These are phyloP conservation scores for Moesziomyces antarcticus DNA, from an alignment of 1,284 basidiomycete genomes.

Conservation along the genomic window DNA sequence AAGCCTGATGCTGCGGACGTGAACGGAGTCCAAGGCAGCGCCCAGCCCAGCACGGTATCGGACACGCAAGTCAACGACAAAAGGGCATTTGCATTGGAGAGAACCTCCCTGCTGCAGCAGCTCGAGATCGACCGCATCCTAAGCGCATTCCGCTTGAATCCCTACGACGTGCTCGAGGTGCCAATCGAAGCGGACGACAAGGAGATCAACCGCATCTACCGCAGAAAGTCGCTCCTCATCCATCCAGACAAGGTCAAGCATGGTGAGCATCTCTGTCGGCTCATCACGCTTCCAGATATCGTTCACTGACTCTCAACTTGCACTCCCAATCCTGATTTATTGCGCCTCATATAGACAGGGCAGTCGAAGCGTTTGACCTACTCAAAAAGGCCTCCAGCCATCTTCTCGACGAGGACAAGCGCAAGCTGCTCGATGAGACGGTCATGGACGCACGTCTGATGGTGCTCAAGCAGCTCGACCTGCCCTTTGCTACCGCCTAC, in stretches of 20 bases:
- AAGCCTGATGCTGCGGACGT: neutral
- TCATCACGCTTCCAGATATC: neutral
- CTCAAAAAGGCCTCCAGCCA: slow-evolving; percentile 71
- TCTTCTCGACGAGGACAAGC: slow-evolving; percentile 65
- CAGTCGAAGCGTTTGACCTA: slow-evolving; percentile 72
- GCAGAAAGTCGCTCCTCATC: slow-evolving; percentile 73
- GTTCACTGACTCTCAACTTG: neutral
- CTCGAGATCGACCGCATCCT: slow-evolving; percentile 72
- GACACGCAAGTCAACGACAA: slow-evolving; percentile 13
- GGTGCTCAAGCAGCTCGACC: slow-evolving; percentile 65
- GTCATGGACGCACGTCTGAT: slow-evolving; percentile 68
- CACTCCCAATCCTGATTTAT: neutral
- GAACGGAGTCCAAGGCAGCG: neutral
- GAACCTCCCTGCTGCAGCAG: slow-evolving; percentile 57
- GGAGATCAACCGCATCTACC: slow-evolving; percentile 72
- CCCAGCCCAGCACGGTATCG: neutral
- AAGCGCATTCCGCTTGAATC: slow-evolving; percentile 72
- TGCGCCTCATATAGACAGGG: slow-evolving; percentile 65
- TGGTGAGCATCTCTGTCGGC: slow-evolving; percentile 22
- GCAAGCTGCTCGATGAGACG: slow-evolving; percentile 67
- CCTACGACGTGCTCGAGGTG: slow-evolving; percentile 73
- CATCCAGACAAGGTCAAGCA: slow-evolving; percentile 74
- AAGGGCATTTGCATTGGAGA: slow-evolving; percentile 44
- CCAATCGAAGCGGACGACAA: slow-evolving; percentile 70
- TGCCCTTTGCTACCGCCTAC: slow-evolving; percentile 68